Evolutionary conservation across 345 rosid species (phyloP).

Genomic region (Gossypium bickii): DNA sequence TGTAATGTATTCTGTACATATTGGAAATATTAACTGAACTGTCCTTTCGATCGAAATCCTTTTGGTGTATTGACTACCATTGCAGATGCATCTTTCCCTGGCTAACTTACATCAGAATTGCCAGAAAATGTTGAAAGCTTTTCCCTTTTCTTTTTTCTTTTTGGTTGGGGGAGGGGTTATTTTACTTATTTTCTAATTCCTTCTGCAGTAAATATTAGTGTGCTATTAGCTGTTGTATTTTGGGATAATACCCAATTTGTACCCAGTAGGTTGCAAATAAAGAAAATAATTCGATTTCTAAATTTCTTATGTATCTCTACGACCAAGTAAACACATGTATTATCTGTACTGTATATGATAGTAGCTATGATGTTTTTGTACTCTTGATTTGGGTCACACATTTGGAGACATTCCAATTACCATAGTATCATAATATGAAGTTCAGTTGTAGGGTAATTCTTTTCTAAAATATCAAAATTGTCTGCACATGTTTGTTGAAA

Average conservation of each 20-base stretch:
- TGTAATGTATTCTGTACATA: constrained; percentile 25
- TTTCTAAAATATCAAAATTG: constrained; percentile 32
- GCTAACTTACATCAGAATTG: background rate
- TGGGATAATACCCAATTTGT: constrained; percentile 5
- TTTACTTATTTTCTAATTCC: background rate
- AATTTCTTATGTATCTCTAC: background rate
- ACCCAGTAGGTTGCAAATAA: background rate
- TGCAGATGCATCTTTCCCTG: background rate
- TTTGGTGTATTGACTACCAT: background rate
- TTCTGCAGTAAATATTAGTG: background rate
- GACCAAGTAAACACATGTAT: background rate
- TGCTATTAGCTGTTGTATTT: constrained; percentile 3
- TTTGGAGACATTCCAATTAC: too few species aligned
- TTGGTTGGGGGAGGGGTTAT: too few species aligned
- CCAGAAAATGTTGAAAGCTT: too few species aligned
- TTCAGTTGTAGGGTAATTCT: constrained; percentile 20
- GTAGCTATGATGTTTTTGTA: too few species aligned
- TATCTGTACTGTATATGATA: too few species aligned
- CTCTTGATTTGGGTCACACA: too few species aligned
- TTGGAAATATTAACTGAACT: constrained; percentile 10
- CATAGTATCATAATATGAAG: background rate
- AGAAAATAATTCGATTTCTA: background rate
- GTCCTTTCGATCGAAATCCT: background rate
- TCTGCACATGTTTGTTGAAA: constrained; percentile 37
- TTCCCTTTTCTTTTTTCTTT: too few species aligned